phyloP scores from a whole-genome alignment of 129 eudicot genomes.

The Rutidosis leptorrhynchoides region DNA sequence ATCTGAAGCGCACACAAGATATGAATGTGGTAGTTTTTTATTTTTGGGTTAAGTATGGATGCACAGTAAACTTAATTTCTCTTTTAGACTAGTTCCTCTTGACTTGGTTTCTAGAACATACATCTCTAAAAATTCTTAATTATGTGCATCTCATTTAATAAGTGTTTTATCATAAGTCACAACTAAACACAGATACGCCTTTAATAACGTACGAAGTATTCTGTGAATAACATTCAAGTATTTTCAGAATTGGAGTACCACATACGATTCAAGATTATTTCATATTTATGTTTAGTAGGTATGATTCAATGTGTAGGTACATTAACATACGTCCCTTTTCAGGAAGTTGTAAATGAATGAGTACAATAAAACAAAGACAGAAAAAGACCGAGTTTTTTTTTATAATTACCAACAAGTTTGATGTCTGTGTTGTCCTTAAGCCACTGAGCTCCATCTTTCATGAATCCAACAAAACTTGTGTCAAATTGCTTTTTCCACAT shows the following conservation, averaged over 20 bases:
- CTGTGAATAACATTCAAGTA: no score
- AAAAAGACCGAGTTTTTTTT: not conserved
- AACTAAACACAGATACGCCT: not conserved
- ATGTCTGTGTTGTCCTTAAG: constrained; percentile 62
- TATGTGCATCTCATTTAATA: not conserved
- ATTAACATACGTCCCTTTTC: not conserved
- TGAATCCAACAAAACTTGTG: constrained; percentile 58
- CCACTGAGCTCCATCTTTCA: constrained; percentile 62
- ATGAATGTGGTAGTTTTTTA: not conserved
- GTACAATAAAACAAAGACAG: no score
- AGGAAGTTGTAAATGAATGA: not conserved
- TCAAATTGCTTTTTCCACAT: constrained; percentile 53
- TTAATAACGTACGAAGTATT: no score
- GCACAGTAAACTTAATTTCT: not conserved
- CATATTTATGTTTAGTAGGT: not conserved
- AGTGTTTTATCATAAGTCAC: not conserved
- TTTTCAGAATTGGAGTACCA: not conserved
- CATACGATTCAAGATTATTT: not conserved
- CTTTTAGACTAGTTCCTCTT: not conserved
- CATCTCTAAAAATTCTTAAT: no score
- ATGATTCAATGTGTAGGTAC: not conserved
- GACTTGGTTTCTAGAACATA: not conserved
- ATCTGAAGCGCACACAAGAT: not conserved
- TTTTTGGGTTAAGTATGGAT: not conserved
- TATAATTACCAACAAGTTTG: constrained; percentile 79